Evolutionary conservation across 2,329 filamentous ascomycete species (phyloP), one percentile per base, ranked within the genome.

Genomic region (Fusarium mexicanum): DNA sequence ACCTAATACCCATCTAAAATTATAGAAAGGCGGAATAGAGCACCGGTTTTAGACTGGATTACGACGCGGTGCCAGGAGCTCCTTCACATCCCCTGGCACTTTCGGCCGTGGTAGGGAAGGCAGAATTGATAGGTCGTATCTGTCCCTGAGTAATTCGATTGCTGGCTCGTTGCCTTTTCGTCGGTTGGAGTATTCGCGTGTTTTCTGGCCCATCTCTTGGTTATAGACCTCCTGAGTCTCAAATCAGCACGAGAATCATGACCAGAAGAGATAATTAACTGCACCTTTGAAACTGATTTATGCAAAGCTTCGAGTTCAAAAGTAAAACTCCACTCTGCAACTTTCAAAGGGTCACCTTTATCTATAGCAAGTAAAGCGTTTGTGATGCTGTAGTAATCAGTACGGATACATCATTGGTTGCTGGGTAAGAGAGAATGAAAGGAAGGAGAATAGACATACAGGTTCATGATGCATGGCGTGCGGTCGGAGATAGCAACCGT

Each of bases 401-500:
- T 20, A 26, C 26, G 26, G 26, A 6, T 6, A 26, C 26, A 26
- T 26, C 26, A 26, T 26, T 26, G 26, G 26, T 5, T 5, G 26
- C 26, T 26, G 26, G 26, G 26, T 24, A 5, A 26, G n/a, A 46
- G 1, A 26, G 7, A 46, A 46, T 5, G 17, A 8, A 46, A n/a
- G 14, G 5, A 5, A 20, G 8, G 43, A 8, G 7, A 5, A 9
- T 46, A 1, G 44, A 29, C 24, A 20, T 16, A 47, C 44, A 47
- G 44, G 2, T 47, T 26, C 24, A 11, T 16, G 8, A 4, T 10
- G 1, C 0, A 5, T 29, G 18, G 1, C 1, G 1, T 14, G 4
- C 44, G 44, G 24, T 16, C 24, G 12, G 12, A 10, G 0, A 22
- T 6, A 47, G 4, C 0, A 16, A 20, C 13, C 18, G 3, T 16